Evolutionary conservation across 331 rosid genomes (phyloP), one percentile per base, ranked within the genome.

Genomic region (Arachis monticola): DNA sequence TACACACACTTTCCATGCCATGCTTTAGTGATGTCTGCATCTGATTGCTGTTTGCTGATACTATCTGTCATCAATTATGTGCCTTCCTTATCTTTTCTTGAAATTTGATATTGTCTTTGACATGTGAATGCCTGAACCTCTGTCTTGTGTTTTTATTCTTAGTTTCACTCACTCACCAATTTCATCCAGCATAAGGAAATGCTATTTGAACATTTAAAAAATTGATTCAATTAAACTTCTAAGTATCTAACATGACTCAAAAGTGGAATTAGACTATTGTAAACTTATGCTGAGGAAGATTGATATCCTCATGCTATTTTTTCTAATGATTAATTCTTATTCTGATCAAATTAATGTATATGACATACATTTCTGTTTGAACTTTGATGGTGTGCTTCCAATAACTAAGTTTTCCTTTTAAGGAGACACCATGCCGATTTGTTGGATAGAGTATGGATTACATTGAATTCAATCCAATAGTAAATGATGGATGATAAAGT

Each of bases 21-120:
- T 74, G 6, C 69, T 72, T 72, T 72, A 69, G 80, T 61, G 41
- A 81, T 57, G 85, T 79, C 80, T 62, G 38, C 75, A 83, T 81
- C 76, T 55, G 53, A 22, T 60, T 51, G 77, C 27, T 22, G 27
- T 22, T 22, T 22, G 27, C 53, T 58, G 44, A 32, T 82, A 58
- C 50, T 67, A 11, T 51, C 45, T 57, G 60, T 65, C 73, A 69
- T 82, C 77, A 76, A 76, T 83, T 31, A 31, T 31, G 44, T 60
- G 13, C 44, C 44, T 42, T 17, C 53, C n/a, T 60, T 27, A 75
- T 76, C 80, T 46, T 55, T 44, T 75, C 74, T 38, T 70, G 76
- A 60, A 66, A 58, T 38, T 70, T 83, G 69, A 71, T 74, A 52
- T 59, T 70, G 73, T n/a, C 7, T 44, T 44, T 46, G 17, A 30